Evolutionary conservation across 1,284 basidiomycete genomes (phyloP), one percentile per base, ranked within the genome.

Genomic region (Bothia castanella): DNA sequence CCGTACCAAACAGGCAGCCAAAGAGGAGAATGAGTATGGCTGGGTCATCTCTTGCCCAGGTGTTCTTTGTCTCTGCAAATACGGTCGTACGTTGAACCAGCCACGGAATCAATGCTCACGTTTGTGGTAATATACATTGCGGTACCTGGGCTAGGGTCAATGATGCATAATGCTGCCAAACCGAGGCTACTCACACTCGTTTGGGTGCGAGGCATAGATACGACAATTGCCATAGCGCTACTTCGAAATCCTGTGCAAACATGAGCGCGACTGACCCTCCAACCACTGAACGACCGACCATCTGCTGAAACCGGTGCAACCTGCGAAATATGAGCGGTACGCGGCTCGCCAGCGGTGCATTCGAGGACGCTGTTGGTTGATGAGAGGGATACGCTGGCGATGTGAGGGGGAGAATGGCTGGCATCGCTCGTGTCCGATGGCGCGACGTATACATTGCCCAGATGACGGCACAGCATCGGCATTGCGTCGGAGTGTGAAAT

Each of bases 21-120:
- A 82, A 79, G 47, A 96, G 84, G 43, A 97, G 78, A 39, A 96
- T 78, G 32, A 96, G 76, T 60, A 96, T 93, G 13, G 94, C 93
- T 17, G 94, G 94, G 67, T 97, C 93, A 68, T 97, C 94, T 67
- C 94, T 77, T 21, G 93, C 92, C 93, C 94, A 97, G 6, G 89
- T 91, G 68, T 97, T 97, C 77, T 97, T 97, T n/a, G 94, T 97
- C 74, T 97, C 92, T 90, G 63, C 25, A 30, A 37, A 49, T 35
- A 13, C 23, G 36, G 31, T 57, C 41, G 48, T 17, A 47, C 20
- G 17, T 10, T 3, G 20, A 6, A 8, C 31, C 27, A 46, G 11
- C 11, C 1, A 21, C 5, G 23, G 3, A 30, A 27, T 3, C 1
- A 21, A 17, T 13, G 44, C 57, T 53, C 30, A 90, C 88, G 89